Percentiles rank a stretch among this genome's conserved stretches.
These are phyloP conservation scores for Posidonia oceanica DNA, from an alignment of 116 monocot species.

Conservation along the genomic window DNA sequence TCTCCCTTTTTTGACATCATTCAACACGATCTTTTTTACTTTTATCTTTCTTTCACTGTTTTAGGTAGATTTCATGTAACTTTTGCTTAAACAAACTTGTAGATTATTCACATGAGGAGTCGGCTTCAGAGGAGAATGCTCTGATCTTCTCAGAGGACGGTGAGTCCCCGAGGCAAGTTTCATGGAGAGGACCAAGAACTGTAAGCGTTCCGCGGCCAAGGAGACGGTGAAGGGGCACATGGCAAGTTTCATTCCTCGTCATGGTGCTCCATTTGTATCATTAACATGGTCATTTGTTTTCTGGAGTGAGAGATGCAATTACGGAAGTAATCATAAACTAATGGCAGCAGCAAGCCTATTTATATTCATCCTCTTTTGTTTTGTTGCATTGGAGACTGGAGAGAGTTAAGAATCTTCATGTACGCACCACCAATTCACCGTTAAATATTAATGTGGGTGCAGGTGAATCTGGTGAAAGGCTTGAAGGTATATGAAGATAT, in stretches of 20 bases:
- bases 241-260: conserved; percentile 30
- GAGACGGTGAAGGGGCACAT: conserved; percentile 79
- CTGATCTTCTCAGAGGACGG: conserved; percentile 46
- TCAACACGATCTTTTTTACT: too few relatives aligned
- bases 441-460: background rate
- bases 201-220: conserved; percentile 76
- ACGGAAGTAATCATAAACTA: background rate
- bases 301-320: too few relatives aligned
- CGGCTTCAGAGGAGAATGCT: background rate
- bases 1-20: too few relatives aligned
- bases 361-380: background rate
- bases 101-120: background rate
- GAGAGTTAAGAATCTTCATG: too few relatives aligned
- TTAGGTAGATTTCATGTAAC: background rate
- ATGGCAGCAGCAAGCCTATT: background rate
- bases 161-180: conserved; percentile 25
- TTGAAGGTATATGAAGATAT: conserved; percentile 74
- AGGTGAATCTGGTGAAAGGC: conserved; percentile 96
- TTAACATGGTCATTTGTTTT: background rate
- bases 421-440: too few relatives aligned
- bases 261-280: background rate
- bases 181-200: conserved; percentile 49
- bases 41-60: background rate
- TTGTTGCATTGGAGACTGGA: background rate
- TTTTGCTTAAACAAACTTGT: background rate